Base-by-base conservation (phyloP, 1,139 yeast species). In the Candida anutae region DNA sequence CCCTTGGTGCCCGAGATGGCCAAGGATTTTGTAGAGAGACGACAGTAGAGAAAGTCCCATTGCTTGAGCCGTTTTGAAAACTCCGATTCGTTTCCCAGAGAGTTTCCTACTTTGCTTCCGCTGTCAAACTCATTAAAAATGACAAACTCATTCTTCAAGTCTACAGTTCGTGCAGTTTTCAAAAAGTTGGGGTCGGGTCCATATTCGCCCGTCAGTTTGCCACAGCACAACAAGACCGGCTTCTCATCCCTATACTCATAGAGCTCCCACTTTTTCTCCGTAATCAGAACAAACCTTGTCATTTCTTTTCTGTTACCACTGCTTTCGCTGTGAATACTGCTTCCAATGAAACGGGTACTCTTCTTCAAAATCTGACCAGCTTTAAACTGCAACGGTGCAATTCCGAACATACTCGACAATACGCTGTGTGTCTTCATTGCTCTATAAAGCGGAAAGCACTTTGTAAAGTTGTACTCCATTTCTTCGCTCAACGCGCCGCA, bases 381-480 rank as follows among this genome's bases (percentile, higher is more conserved):
- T 34, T 67, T 60, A 37, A 69, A 55, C 25, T 60, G 45, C 21
- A 44, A 36, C 11, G 48, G 37, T 2, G 54, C 63, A 43, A 49
- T 59, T 53, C 56, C 58, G 29, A 74, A 57, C 32, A 62, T 66
- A 20, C 68, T 49, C 16, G 75, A 74, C 39, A 78, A 88, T 0
- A 90, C 78, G 14, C 70, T 67, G 48, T 69, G 78, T 21, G 77
- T 74, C 22, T 71, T 64, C 28, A 76, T 63, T 44, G 79, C 78
- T 32, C 95, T 62, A 48, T 81, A 83, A 33, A 77, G 72, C 2
- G 96, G 96, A 55, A 84, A 87, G 42, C 93, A 83, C 43, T 77
- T 79, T 12, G 78, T 75, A 51, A 77, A 84, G 33, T 77, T 66
- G 38, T 71, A 63, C 48, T 83, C 94, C 35, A 71, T 69, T 26